Base-by-base conservation (phyloP, 306 rosid species). In the Prunus mume region DNA sequence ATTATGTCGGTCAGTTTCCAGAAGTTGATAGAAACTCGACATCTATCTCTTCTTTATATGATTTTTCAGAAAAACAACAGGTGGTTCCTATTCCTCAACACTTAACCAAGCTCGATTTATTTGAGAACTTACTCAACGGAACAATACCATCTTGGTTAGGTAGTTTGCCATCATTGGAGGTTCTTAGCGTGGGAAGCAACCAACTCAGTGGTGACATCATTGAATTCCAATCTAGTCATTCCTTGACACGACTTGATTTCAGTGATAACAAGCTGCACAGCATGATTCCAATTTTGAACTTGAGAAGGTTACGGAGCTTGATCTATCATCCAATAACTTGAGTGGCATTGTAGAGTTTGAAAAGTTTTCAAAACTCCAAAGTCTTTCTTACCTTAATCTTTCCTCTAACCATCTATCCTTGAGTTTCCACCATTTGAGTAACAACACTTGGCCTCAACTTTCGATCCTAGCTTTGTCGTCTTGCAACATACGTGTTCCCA, bases 131-230 rank as follows among this genome's bases (percentile, higher is more conserved):
- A 32, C 67, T 69, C n/a, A 69, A 50, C 11, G 80, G 80, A 9
- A 18, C 69, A 25, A 68, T 69, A 43, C 80, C 80, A 18, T 19
- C 74, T 77, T 77, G 75, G 80, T 17, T 69, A 57, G 60, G 58
- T 77, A 10, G 17, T 14, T 22, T 56, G 43, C 43, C 43, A 38
- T 38, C 43, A 38, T 38, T 34, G 9, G 41, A 34, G 41, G 41
- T 6, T 6, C 9, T 34, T 34, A 34, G 41, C 41, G 41, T 34
- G 41, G 41, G 9, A 34, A 34, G 43, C 9, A 34, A 38, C 43
- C 43, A 38, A 38, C 20, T 78, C 71, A 30, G 6, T 3, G 65
- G 76, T 34, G 3, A 19, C 0, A 70, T 70, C 18, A 38, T 38
- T 38, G 43, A 38, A 1, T 38, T 38, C 43, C 9, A 7, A 38